These are phyloP conservation scores for Fusarium sp. DNA, from an alignment of 2,329 filamentous ascomycete species.

Conservation along the genomic window DNA sequence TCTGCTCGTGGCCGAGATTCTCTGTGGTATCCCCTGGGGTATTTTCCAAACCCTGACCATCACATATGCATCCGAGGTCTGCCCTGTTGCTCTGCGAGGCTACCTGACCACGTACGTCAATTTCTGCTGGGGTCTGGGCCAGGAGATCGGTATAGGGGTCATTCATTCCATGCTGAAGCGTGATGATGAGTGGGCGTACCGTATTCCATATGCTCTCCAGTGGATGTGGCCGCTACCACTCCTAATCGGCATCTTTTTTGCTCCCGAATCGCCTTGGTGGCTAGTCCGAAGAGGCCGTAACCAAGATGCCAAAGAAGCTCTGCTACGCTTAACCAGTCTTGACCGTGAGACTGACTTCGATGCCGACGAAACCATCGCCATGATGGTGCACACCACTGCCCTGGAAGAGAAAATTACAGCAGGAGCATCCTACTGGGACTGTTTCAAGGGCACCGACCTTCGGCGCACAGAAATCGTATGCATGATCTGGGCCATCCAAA, in stretches of 20 bases:
- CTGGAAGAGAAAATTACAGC: slow-evolving; percentile 80
- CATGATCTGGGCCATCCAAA: slow-evolving; percentile 73
- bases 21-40: slow-evolving; percentile 72
- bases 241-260: slow-evolving; percentile 72
- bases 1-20: slow-evolving; percentile 69
- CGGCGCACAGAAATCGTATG: slow-evolving; percentile 80
- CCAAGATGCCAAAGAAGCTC: slow-evolving; percentile 73
- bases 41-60: slow-evolving; percentile 69
- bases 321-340: slow-evolving; percentile 72
- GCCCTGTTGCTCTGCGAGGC: slow-evolving; percentile 76
- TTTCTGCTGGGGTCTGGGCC: slow-evolving; percentile 82
- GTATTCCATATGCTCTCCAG: slow-evolving; percentile 77
- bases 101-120: slow-evolving; percentile 81
- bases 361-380: slow-evolving; percentile 84
- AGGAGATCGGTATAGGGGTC: slow-evolving; percentile 78
- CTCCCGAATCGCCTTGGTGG: slow-evolving; percentile 80
- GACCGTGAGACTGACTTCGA: slow-evolving; percentile 77
- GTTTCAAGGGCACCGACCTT: slow-evolving; percentile 82
- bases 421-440: slow-evolving; percentile 82
- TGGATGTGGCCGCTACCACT: slow-evolving; percentile 82
- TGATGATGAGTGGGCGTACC: slow-evolving; percentile 74
- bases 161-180: slow-evolving; percentile 75
- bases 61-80: slow-evolving; percentile 78
- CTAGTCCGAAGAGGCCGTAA: slow-evolving; percentile 74
- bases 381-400: slow-evolving; percentile 92